A percentile compares a stretch with the other conserved stretches of the same genome.
phyloP scores from a whole-genome alignment of 805 yeast genomes.

The Scheffersomyces spartinae region DNA sequence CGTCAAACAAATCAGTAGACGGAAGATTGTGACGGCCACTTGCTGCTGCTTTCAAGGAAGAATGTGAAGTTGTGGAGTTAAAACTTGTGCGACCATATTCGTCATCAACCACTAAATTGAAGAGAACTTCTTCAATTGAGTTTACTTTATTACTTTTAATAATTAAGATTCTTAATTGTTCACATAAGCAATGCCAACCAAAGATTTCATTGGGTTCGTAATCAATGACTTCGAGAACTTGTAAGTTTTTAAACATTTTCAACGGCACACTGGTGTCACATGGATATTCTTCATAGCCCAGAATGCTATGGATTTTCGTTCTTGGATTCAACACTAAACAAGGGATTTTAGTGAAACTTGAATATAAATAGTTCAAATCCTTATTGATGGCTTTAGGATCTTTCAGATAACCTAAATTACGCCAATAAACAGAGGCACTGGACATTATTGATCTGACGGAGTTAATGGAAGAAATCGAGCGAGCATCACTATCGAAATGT shows the following conservation, averaged over 20 bases:
- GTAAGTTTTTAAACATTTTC: slow-evolving; percentile 47
- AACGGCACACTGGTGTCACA: slow-evolving; percentile 61
- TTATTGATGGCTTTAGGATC: slow-evolving; percentile 35
- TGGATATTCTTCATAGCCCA: slow-evolving; percentile 58
- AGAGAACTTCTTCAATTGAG: slow-evolving; percentile 41
- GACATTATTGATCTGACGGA: slow-evolving; percentile 42
- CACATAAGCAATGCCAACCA: slow-evolving; percentile 53
- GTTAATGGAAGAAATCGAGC: slow-evolving; percentile 46
- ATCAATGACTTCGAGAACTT: slow-evolving; percentile 48
- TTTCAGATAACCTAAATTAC: slow-evolving; percentile 15
- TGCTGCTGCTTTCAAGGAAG: too few species aligned
- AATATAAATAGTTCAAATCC: slow-evolving; percentile 45
- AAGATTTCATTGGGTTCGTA: slow-evolving; percentile 53
- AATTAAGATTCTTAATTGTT: slow-evolving; percentile 41
- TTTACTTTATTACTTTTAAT: slow-evolving; percentile 38
- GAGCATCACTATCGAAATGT: slow-evolving; percentile 31
- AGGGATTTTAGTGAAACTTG: slow-evolving; percentile 56
- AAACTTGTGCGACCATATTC: slow-evolving; percentile 28
- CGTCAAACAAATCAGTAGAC: too few species aligned
- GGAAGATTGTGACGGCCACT: too few species aligned
- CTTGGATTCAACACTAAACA: slow-evolving; percentile 52
- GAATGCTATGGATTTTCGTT: slow-evolving; percentile 43
- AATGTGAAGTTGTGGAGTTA: too few species aligned
- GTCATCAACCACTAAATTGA: slow-evolving; percentile 44
- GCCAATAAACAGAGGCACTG: slow-evolving; percentile 30